Percentiles rank a stretch among this genome's conserved stretches.
Conservation (phyloP, 371 early-diverging fungal species). For the Lichtheimia ramosa region DNA sequence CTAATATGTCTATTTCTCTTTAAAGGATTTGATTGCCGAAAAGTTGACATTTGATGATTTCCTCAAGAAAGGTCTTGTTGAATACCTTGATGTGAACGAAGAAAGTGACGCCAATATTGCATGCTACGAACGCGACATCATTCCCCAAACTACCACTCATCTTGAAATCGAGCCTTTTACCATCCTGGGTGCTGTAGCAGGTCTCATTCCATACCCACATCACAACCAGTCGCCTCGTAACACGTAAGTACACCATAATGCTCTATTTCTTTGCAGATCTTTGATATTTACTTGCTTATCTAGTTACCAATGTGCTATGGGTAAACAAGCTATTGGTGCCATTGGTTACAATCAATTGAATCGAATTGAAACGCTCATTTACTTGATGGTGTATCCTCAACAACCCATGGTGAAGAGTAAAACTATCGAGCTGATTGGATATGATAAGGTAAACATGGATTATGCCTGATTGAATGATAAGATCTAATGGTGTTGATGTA, state of each 20-base stretch:
- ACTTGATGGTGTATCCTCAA: conserved; percentile 97
- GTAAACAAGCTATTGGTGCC: conserved; percentile 99
- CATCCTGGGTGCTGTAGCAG: conserved; percentile 97
- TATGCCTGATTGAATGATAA: not conserved
- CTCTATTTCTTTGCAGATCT: no score
- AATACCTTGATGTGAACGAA: conserved; percentile 99
- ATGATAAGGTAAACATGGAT: conserved; percentile 72
- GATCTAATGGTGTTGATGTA: not conserved
- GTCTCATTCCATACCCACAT: conserved; percentile 99
- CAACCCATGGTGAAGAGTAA: conserved; percentile 99
- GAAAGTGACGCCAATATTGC: conserved; percentile 97
- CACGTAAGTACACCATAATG: conserved; percentile 64
- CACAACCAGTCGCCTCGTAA: conserved; percentile 99
- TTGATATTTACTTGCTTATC: not conserved
- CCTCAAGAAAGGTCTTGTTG: conserved; percentile 91
- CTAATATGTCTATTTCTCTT: conserved; percentile 2
- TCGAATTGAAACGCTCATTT: conserved; percentile 96
- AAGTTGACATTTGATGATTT: conserved; percentile 89
- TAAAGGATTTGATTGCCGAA: conserved; percentile 56
- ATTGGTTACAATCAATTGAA: conserved; percentile 95
- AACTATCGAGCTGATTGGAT: conserved; percentile 97
- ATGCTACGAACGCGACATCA: conserved; percentile 83
- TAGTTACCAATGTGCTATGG: conserved; percentile 98
- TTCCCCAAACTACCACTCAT: conserved; percentile 90
- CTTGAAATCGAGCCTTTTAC: conserved; percentile 99